A percentile compares a stretch with the other conserved stretches of the same genome.
Evolutionary conservation across 2,329 filamentous ascomycete genomes (phyloP).

Genomic region (Colletotrichum liriopes): DNA sequence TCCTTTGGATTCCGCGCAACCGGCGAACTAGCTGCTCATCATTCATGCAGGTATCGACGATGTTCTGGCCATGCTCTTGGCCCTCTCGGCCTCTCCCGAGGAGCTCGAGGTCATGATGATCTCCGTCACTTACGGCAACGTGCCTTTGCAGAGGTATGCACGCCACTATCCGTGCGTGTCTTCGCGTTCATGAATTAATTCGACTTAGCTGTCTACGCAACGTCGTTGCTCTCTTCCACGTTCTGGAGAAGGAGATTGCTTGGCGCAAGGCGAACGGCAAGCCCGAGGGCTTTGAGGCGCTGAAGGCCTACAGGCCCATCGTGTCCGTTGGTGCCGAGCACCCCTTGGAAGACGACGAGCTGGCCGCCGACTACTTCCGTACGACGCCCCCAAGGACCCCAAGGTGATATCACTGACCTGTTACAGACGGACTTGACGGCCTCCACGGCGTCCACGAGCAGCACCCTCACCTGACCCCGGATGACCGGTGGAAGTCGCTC

Average conservation of each 20-base stretch:
- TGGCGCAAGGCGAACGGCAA: conserved; percentile 83
- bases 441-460: conserved; percentile 82
- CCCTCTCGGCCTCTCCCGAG: conserved; percentile 84
- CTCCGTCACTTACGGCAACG: conserved; percentile 94
- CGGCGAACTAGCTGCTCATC: conserved; percentile 6
- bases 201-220: conserved; percentile 83
- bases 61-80: conserved; percentile 88
- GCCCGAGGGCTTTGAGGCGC: conserved; percentile 78
- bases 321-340: conserved; percentile 90
- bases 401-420: conserved; percentile 20
- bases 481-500: conserved; percentile 81
- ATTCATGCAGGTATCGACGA: conserved; percentile 82
- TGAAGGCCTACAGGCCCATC: conserved; percentile 83
- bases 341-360: conserved; percentile 85
- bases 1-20: neutral
- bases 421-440: conserved; percentile 80
- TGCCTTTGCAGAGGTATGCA: conserved; percentile 83
- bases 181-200: conserved; percentile 1
- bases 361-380: conserved; percentile 93
- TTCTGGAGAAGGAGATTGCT: conserved; percentile 88
- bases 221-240: conserved; percentile 90
- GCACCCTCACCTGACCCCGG: conserved; percentile 81
- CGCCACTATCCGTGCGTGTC: neutral
- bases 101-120: conserved; percentile 90
- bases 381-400: conserved; percentile 52